Percentiles rank a stretch among this genome's conserved stretches.
These are phyloP conservation scores for Hypoxylon perforatum DNA, from an alignment of 495 filamentous ascomycete genomes.

Conservation along the genomic window DNA sequence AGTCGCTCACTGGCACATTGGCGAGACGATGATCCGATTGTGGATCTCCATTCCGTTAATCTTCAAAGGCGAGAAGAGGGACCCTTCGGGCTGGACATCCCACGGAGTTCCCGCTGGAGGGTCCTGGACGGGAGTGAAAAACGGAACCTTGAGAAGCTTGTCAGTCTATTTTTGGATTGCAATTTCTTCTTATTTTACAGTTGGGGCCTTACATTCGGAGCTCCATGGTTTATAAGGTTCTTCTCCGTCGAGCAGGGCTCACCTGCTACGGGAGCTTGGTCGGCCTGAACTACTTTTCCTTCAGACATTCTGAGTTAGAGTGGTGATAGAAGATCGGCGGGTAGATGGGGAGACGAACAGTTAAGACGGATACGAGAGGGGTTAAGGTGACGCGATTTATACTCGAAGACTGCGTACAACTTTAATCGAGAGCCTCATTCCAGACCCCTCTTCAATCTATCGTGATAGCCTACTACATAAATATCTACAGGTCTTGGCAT, in stretches of 20 bases:
- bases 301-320: conserved; percentile 17
- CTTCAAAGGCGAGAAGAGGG: conserved; percentile 61
- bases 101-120: conserved; percentile 72
- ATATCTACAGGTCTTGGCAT: no score
- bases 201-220: conserved; percentile 22
- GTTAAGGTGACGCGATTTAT: no score
- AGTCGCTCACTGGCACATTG: conserved; percentile 74
- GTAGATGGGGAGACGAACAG: not conserved
- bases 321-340: not conserved
- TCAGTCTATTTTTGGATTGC: not conserved
- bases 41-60: conserved; percentile 69
- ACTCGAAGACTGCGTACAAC: no score
- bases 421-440: no score
- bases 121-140: conserved; percentile 71
- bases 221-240: conserved; percentile 31
- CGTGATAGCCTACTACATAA: no score
- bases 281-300: conserved; percentile 28
- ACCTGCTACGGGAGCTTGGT: conserved; percentile 28
- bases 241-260: conserved; percentile 35
- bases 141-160: conserved; percentile 55
- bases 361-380: not conserved
- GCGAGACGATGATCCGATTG: conserved; percentile 69
- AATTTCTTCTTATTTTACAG: not conserved
- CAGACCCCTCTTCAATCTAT: no score
- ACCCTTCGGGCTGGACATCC: conserved; percentile 66